Evolutionary conservation across 2,329 filamentous ascomycete genomes (phyloP), one percentile per base, ranked within the genome.

Genomic region (Fusarium pilosicola): DNA sequence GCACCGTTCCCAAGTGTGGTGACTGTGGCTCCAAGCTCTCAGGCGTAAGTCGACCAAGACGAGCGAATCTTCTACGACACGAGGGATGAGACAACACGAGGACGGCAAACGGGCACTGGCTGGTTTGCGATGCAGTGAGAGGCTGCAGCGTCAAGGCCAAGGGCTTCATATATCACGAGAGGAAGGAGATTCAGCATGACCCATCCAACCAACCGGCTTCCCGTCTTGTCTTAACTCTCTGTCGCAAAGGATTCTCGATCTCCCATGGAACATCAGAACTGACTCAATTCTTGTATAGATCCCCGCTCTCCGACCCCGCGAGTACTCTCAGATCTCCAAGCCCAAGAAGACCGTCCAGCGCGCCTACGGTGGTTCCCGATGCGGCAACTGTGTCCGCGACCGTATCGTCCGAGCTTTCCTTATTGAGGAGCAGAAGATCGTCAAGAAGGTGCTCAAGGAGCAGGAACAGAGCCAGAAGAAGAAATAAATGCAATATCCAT

Each of bases 371-470:
- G 96, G 96, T 84, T 98, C 95, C 82, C 94, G 96, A 91, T 99
- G 96, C 90, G 95, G 93, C 84, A 96, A 94, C 91, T 99, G 96
- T 87, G 96, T 99, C 80, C 95, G 96, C 87, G 96, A 99, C 90
- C 93, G 96, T 81, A 94, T 99, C 80, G 94, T 98, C 80, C 94
- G 96, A 81, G 96, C 96, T 77, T 99, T 99, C 93, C 89, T 99
- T 86, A 98, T 99, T 79, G 97, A 99, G 90, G 96, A 99, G 92
- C 96, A 99, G 91, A 99, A 99, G 94, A 98, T 99, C 82, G 96
- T 99, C 88, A 99, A 99, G 95, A 99, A 99, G 94, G 96, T 99
- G 82, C 91, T 98, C 85, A 98, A 98, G 93, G 96, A 98, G 91
- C 94, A 97, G 89, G 93, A 94, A 89, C 93, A 86, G 83, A 84